phyloP scores from a whole-genome alignment of 2,329 filamentous ascomycete genomes.

The Colletotrichum incanum region DNA sequence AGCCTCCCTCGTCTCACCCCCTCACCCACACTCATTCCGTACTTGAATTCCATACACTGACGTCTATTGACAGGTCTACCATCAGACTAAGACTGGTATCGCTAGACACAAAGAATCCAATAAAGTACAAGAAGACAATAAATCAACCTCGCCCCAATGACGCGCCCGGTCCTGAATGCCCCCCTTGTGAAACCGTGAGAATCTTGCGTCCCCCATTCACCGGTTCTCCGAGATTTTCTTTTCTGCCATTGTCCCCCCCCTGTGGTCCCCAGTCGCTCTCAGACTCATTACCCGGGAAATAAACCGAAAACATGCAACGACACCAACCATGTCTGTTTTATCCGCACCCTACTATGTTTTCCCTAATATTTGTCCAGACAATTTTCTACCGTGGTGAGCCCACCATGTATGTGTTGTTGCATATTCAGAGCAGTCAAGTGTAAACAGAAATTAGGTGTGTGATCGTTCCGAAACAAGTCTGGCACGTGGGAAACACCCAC shows the following conservation, averaged over 20 bases:
- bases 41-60: conserved; percentile 8
- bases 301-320: conserved; percentile 17
- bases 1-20: background rate
- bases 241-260: conserved; percentile 8
- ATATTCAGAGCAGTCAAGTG: conserved; percentile 23
- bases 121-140: conserved; percentile 40
- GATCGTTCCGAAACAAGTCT: conserved; percentile 27
- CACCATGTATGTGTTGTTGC: conserved; percentile 30
- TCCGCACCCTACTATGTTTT: background rate
- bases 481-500: background rate
- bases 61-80: conserved; percentile 41
- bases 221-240: conserved; percentile 8
- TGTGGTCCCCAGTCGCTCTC: background rate
- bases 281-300: conserved; percentile 17
- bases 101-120: conserved; percentile 34
- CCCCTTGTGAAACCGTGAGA: conserved; percentile 13
- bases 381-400: conserved; percentile 36
- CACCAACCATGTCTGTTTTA: conserved; percentile 26
- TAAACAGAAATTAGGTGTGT: conserved; percentile 39
- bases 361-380: conserved; percentile 26
- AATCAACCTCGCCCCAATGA: conserved; percentile 18
- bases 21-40: background rate
- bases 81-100: conserved; percentile 39
- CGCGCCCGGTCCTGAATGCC: conserved; percentile 21
- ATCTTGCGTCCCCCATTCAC: conserved; percentile 15